Evolutionary conservation across 176 grass and related monocot genomes (phyloP).

Genomic region (Chrysopogon serrulatus): DNA sequence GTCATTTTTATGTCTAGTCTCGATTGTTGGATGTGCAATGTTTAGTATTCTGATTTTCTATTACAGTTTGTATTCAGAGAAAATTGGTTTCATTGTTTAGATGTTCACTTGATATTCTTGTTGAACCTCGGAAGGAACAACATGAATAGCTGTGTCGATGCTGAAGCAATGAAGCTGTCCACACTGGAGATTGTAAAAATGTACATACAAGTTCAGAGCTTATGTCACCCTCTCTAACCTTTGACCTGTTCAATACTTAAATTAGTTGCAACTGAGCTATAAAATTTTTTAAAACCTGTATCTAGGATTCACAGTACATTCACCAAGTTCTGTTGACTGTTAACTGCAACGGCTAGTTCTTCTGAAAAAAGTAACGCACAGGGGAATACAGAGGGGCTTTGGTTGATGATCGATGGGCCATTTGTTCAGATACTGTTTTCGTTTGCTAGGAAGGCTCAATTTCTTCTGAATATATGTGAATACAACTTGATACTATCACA

Average conservation of each 20-base stretch:
- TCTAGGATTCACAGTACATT: not conserved
- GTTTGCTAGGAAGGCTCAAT: too few relatives aligned
- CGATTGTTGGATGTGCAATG: not conserved
- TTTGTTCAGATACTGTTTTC: too few relatives aligned
- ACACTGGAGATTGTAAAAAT: not conserved
- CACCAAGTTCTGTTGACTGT: not conserved
- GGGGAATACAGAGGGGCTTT: too few relatives aligned
- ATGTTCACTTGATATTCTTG: not conserved
- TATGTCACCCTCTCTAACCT: not conserved
- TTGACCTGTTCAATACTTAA: not conserved
- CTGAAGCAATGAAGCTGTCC: not conserved
- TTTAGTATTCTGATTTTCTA: not conserved
- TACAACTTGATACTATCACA: too few relatives aligned
- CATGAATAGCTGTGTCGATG: not conserved
- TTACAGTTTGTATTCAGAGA: not conserved
- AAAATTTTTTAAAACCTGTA: not conserved
- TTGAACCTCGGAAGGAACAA: not conserved
- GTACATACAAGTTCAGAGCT: not conserved
- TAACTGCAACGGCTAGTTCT: not conserved
- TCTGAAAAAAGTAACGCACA: too few relatives aligned
- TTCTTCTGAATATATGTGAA: too few relatives aligned
- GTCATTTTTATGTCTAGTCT: not conserved
- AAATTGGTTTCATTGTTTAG: not conserved
- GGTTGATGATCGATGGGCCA: too few relatives aligned
- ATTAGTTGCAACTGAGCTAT: not conserved